These are phyloP conservation scores for Eucalyptus melliodora DNA, from an alignment of 345 rosid genomes.

Conservation along the genomic window DNA sequence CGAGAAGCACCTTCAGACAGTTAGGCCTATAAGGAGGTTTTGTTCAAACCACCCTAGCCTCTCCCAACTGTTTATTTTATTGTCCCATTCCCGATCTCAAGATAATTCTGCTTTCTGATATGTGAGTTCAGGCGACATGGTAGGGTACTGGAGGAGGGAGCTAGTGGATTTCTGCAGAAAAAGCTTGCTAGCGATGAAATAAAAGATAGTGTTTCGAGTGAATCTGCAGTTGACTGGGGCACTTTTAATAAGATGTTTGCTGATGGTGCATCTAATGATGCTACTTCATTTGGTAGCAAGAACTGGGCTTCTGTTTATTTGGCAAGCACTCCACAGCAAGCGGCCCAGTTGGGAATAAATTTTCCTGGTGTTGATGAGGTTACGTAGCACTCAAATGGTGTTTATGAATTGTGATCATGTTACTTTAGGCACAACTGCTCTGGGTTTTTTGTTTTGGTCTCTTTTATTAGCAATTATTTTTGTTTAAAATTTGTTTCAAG, in stretches of 20 bases:
- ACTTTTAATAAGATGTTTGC: constrained; percentile 63
- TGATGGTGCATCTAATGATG: constrained; percentile 29
- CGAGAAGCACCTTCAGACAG: constrained; percentile 74
- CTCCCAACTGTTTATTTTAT: background rate
- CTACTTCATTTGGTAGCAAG: constrained; percentile 61
- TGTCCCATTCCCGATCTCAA: background rate
- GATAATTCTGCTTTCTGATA: background rate
- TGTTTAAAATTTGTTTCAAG: background rate
- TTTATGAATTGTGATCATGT: background rate
- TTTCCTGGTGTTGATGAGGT: constrained; percentile 99
- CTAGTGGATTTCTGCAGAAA: constrained; percentile 94
- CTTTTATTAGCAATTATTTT: background rate
- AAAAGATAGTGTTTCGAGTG: constrained; percentile 27
- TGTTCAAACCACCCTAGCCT: background rate
- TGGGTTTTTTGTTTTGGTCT: background rate
- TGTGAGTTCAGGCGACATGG: constrained; percentile 73
- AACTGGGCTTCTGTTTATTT: constrained; percentile 96
- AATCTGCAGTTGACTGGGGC: constrained; percentile 55
- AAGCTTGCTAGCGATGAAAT: constrained; percentile 32
- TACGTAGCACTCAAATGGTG: background rate
- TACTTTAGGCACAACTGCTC: background rate
- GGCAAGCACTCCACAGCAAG: constrained; percentile 98
- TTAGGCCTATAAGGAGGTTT: constrained; percentile 86
- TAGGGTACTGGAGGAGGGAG: constrained; percentile 94
- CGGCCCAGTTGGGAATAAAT: constrained; percentile 85